Conservation (phyloP, 805 yeast genomes). For the Yamadazyma endophytica region DNA sequence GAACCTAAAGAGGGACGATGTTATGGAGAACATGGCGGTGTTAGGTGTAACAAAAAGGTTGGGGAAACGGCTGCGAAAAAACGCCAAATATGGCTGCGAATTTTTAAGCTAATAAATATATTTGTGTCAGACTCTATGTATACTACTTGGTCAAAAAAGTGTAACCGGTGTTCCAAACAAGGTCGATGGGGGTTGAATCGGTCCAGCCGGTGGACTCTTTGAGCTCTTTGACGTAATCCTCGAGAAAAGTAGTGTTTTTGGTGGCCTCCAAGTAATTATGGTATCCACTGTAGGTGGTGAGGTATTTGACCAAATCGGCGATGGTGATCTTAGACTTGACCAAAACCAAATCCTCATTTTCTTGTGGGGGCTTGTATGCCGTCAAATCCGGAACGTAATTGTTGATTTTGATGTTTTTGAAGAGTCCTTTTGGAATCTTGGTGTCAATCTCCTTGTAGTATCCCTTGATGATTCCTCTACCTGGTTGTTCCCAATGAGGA, state of each 20-base stretch:
- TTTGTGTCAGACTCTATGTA: not conserved
- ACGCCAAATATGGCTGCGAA: not conserved
- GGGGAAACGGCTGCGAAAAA: not conserved
- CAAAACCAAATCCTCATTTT: slow-evolving; percentile 20
- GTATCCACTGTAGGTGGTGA: slow-evolving; percentile 69
- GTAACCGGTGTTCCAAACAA: slow-evolving; percentile 51
- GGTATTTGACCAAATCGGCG: slow-evolving; percentile 45
- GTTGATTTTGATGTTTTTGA: slow-evolving; percentile 31
- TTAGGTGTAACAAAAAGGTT: not conserved
- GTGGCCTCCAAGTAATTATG: slow-evolving; percentile 50
- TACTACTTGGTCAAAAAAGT: slow-evolving; percentile 39
- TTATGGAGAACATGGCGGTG: too few species aligned
- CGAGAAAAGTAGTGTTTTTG: slow-evolving; percentile 27
- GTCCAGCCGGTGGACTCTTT: slow-evolving; percentile 45
- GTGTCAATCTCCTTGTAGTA: slow-evolving; percentile 40
- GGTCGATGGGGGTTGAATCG: slow-evolving; percentile 33
- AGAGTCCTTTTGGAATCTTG: slow-evolving; percentile 38
- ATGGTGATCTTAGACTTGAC: slow-evolving; percentile 40
- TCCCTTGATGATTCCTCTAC: slow-evolving; percentile 51
- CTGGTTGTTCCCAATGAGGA: slow-evolving; percentile 85
- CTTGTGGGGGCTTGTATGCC: slow-evolving; percentile 10
- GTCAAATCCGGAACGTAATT: slow-evolving; percentile 19
- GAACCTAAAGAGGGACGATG: too few species aligned
- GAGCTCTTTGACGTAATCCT: slow-evolving; percentile 31
- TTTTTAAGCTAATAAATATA: too few species aligned